These are phyloP conservation scores for Amanita inopinata DNA, from an alignment of 768 basidiomycete genomes.

Conservation along the genomic window DNA sequence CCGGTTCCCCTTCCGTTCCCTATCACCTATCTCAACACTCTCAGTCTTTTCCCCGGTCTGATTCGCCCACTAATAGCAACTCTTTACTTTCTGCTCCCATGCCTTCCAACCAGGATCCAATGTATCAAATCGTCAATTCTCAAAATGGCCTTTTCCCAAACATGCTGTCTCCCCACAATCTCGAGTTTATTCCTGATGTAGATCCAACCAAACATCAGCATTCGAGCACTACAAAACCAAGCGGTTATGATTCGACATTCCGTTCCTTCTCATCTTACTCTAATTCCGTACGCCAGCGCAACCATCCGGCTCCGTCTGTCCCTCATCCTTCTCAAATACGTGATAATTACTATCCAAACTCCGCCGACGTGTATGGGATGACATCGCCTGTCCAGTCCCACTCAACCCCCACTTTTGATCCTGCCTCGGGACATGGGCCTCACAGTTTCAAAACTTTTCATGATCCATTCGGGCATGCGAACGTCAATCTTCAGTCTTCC, in stretches of 20 bases:
- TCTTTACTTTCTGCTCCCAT: conserved; percentile 21
- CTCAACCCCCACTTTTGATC: conserved; percentile 26
- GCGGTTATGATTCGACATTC: conserved; percentile 22
- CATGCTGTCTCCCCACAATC: conserved; percentile 23
- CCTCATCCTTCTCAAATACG: conserved; percentile 18
- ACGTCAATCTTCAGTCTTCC: background rate
- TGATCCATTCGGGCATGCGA: conserved; percentile 5
- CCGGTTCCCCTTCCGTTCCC: conserved; percentile 46
- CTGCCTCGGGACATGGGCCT: conserved; percentile 18
- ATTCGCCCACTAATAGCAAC: conserved; percentile 36
- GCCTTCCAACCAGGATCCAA: conserved; percentile 16
- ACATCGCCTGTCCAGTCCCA: conserved; percentile 32
- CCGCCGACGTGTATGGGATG: conserved; percentile 22
- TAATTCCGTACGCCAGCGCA: conserved; percentile 33
- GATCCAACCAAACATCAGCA: conserved; percentile 27
- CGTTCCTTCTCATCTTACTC: conserved; percentile 30
- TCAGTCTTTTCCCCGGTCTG: conserved; percentile 31
- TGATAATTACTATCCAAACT: conserved; percentile 26
- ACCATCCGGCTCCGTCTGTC: conserved; percentile 25
- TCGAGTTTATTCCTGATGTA: conserved; percentile 28
- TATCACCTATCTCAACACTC: conserved; percentile 42
- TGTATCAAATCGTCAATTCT: conserved; percentile 23
- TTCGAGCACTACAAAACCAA: conserved; percentile 23
- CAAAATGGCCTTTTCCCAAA: conserved; percentile 26
- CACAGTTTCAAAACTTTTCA: background rate